phyloP scores from a whole-genome alignment of 2,329 filamentous ascomycete species.

The Apiospora kogelbergensis region DNA sequence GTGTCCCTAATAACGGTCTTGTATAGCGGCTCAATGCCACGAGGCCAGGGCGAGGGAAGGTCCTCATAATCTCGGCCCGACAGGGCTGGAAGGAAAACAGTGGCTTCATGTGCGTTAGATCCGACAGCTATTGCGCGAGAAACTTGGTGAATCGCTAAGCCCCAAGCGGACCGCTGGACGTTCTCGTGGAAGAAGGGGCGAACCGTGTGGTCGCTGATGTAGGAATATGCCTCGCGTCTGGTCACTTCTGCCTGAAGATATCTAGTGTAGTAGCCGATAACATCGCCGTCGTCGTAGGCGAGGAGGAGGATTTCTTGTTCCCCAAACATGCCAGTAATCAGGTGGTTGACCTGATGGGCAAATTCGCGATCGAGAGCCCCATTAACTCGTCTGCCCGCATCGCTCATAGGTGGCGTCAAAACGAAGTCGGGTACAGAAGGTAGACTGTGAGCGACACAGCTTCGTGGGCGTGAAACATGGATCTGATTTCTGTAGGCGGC shows the following conservation, averaged over 20 bases:
- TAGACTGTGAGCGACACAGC: slow-evolving; percentile 47
- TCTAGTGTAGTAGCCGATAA: slow-evolving; percentile 67
- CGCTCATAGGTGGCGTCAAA: slow-evolving; percentile 44
- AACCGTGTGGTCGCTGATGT: not conserved
- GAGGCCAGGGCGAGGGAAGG: slow-evolving; percentile 6
- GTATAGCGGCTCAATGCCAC: slow-evolving; percentile 10
- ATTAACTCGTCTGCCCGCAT: slow-evolving; percentile 37
- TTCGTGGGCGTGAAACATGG: slow-evolving; percentile 54
- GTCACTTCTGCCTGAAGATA: slow-evolving; percentile 37
- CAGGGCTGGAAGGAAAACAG: slow-evolving; percentile 34
- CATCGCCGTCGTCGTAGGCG: slow-evolving; percentile 73
- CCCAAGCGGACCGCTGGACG: slow-evolving; percentile 83
- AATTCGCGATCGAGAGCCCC: slow-evolving; percentile 53
- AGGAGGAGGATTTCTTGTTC: slow-evolving; percentile 67
- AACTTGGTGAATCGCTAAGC: slow-evolving; percentile 75
- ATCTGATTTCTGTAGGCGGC: slow-evolving; percentile 57
- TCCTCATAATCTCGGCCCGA: not conserved
- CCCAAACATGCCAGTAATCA: slow-evolving; percentile 69
- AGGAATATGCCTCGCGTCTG: slow-evolving; percentile 17
- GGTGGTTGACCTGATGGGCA: slow-evolving; percentile 67
- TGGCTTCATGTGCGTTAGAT: slow-evolving; percentile 60
- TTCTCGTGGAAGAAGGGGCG: slow-evolving; percentile 70
- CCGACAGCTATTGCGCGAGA: slow-evolving; percentile 86
- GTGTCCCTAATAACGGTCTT: slow-evolving; percentile 4
- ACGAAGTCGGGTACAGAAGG: slow-evolving; percentile 49